Percentiles rank a stretch among this genome's conserved stretches.
phyloP scores from a whole-genome alignment of 2,329 filamentous ascomycete species.

The Neofusicoccum sp. region DNA sequence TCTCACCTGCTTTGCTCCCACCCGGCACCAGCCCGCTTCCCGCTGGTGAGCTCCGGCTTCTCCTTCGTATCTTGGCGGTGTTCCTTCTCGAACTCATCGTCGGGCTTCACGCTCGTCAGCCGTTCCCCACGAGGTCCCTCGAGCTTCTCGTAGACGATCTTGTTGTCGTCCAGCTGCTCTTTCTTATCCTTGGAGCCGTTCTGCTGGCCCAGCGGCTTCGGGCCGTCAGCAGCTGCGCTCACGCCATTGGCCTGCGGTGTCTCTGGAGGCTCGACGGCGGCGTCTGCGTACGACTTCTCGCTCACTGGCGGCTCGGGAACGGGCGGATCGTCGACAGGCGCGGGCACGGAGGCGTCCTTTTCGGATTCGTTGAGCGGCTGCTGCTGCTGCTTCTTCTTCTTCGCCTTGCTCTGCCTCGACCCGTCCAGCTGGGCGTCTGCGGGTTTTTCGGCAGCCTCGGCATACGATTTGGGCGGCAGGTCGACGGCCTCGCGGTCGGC shows the following conservation, averaged over 20 bases:
- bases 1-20: slow-evolving; percentile 53
- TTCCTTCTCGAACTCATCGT: slow-evolving; percentile 40
- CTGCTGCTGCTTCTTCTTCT: slow-evolving; percentile 8
- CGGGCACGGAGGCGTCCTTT: not conserved
- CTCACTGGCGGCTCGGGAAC: slow-evolving; percentile 7
- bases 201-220: slow-evolving; percentile 21
- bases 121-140: slow-evolving; percentile 48
- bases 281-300: slow-evolving; percentile 45
- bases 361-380: not conserved
- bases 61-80: slow-evolving; percentile 35
- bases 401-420: slow-evolving; percentile 5
- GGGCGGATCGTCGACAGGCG: not conserved
- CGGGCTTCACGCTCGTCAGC: slow-evolving; percentile 49
- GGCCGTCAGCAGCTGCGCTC: not conserved
- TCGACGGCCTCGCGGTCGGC: slow-evolving; percentile 41
- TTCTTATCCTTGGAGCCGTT: not conserved
- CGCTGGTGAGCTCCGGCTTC: slow-evolving; percentile 52
- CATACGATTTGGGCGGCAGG: slow-evolving; percentile 47
- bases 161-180: slow-evolving; percentile 26
- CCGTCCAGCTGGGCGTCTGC: slow-evolving; percentile 8
- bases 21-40: slow-evolving; percentile 55
- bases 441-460: slow-evolving; percentile 32
- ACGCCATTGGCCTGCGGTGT: slow-evolving; percentile 10
- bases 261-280: slow-evolving; percentile 22
- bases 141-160: slow-evolving; percentile 48